These are phyloP conservation scores for Jimgerdemannia lactiflua DNA, from an alignment of 192 early-diverging fungal genomes.

Conservation along the genomic window DNA sequence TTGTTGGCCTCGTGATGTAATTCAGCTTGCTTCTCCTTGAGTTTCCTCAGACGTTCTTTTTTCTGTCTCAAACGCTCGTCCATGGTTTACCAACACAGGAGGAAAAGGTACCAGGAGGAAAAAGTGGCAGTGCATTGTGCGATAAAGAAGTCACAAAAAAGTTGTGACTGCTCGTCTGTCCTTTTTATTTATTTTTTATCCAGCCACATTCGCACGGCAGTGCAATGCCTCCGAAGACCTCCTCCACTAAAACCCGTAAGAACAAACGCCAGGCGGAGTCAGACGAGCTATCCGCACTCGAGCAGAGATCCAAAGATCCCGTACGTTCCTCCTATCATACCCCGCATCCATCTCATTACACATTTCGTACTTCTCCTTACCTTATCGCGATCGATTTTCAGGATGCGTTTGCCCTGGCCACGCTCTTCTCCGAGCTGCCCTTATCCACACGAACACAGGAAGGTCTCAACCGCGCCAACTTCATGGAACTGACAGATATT, in stretches of 20 bases:
- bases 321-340: background rate
- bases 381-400: too few relatives aligned
- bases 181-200: background rate
- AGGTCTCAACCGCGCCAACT: slow-evolving; percentile 82
- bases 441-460: slow-evolving; percentile 52
- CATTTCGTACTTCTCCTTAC: background rate
- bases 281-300: background rate
- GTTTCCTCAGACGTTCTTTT: background rate
- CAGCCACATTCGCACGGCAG: background rate
- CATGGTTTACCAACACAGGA: background rate
- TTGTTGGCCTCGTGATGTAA: background rate
- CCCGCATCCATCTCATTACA: background rate
- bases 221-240: background rate
- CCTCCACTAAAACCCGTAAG: background rate
- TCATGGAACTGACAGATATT: slow-evolving; percentile 91
- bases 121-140: background rate
- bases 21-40: background rate
- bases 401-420: slow-evolving; percentile 17
- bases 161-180: background rate
- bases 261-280: background rate
- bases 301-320: background rate
- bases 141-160: background rate
- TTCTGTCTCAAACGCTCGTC: background rate
- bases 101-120: too few relatives aligned
- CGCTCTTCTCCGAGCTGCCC: slow-evolving; percentile 46